Evolutionary conservation across 2,329 filamentous ascomycete genomes (phyloP).

Genomic region (Fusarium sp.): DNA sequence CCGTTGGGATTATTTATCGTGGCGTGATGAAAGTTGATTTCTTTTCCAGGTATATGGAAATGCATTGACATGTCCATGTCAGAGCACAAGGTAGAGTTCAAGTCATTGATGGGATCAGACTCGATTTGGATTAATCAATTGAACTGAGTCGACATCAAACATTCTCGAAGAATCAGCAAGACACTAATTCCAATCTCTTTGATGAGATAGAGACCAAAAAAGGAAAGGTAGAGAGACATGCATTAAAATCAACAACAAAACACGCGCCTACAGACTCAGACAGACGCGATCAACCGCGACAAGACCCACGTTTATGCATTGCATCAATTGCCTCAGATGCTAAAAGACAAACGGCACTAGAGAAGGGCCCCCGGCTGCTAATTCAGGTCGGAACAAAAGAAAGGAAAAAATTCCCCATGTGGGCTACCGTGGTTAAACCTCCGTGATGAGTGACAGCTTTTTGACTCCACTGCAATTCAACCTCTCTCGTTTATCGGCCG

Average conservation of each 20-base stretch:
- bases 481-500: neutral
- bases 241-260: neutral
- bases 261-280: neutral
- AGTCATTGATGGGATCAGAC: neutral
- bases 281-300: neutral
- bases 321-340: neutral
- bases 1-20: neutral
- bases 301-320: neutral
- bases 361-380: neutral
- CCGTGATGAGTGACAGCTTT: neutral
- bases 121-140: neutral
- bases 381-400: neutral
- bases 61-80: neutral
- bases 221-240: neutral
- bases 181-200: neutral
- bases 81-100: neutral
- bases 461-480: neutral
- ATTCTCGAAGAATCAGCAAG: neutral
- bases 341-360: too few species aligned
- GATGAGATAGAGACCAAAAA: neutral
- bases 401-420: neutral
- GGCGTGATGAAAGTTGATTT: slow-evolving; percentile 5
- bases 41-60: slow-evolving; percentile 10
- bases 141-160: neutral
- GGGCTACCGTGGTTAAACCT: neutral